phyloP scores from a whole-genome alignment of 2,329 filamentous ascomycete genomes.

The Colletotrichum sidae region DNA sequence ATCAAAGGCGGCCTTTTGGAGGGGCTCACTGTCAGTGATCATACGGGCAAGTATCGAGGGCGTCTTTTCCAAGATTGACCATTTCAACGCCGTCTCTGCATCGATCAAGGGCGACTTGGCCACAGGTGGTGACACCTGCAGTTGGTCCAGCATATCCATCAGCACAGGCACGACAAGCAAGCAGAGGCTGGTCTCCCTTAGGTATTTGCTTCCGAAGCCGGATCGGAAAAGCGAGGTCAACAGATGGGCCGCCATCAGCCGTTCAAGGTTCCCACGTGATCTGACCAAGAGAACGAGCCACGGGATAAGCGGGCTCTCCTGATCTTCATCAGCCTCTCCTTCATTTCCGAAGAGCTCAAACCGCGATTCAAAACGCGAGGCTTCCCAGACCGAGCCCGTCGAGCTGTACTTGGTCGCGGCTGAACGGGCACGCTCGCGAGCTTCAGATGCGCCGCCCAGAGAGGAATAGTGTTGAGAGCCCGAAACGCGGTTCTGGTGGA shows the following conservation, averaged over 20 bases:
- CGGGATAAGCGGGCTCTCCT: conserved; percentile 77
- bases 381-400: conserved; percentile 46
- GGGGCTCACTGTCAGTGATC: conserved; percentile 79
- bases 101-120: conserved; percentile 45
- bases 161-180: conserved; percentile 78
- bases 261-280: conserved; percentile 66
- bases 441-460: conserved; percentile 59
- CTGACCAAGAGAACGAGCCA: conserved; percentile 78
- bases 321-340: conserved; percentile 62
- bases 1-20: conserved; percentile 87
- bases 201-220: conserved; percentile 70
- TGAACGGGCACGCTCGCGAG: conserved; percentile 50
- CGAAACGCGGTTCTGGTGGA: conserved; percentile 46
- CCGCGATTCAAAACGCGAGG: conserved; percentile 46
- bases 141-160: conserved; percentile 62
- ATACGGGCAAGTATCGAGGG: conserved; percentile 82
- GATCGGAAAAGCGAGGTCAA: conserved; percentile 77
- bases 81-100: conserved; percentile 53
- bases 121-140: conserved; percentile 22
- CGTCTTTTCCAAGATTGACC: conserved; percentile 74
- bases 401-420: conserved; percentile 43
- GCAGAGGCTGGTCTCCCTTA: conserved; percentile 72
- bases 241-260: conserved; percentile 76
- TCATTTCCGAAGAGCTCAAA: conserved; percentile 42
- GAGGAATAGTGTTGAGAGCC: conserved; percentile 60